These are phyloP conservation scores for Leucocoprinus leucothites DNA, from an alignment of 768 basidiomycete species.

Conservation along the genomic window DNA sequence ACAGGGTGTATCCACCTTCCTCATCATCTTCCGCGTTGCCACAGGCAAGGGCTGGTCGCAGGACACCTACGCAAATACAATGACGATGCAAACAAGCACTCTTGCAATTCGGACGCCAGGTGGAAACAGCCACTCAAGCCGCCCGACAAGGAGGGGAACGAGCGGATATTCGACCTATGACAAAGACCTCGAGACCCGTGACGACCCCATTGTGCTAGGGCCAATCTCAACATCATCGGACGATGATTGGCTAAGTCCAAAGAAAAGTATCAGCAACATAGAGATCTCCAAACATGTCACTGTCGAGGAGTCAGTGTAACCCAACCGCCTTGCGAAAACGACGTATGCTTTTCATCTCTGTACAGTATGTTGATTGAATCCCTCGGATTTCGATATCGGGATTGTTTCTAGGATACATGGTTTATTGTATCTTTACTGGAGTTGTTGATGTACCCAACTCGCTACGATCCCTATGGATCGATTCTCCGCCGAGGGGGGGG, in stretches of 20 bases:
- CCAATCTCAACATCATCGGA: not conserved
- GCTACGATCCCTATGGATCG: too few relatives aligned
- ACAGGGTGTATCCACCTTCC: conserved; percentile 9
- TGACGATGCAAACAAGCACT: not conserved
- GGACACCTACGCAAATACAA: conserved; percentile 1
- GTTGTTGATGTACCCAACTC: too few relatives aligned
- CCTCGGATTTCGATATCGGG: too few relatives aligned
- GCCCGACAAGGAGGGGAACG: too few relatives aligned
- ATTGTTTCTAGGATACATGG: too few relatives aligned
- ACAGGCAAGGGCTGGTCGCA: conserved; percentile 9
- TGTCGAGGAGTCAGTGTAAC: not conserved
- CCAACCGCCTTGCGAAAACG: not conserved
- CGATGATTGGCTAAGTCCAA: not conserved
- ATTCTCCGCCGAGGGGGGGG: too few relatives aligned
- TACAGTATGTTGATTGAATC: not conserved
- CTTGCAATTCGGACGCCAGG: not conserved
- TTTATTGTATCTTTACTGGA: too few relatives aligned
- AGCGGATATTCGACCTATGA: not conserved
- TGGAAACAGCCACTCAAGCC: too few relatives aligned
- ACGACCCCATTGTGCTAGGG: not conserved
- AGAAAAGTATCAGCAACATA: not conserved
- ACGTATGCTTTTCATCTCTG: too few relatives aligned
- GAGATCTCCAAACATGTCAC: not conserved
- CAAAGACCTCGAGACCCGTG: not conserved
- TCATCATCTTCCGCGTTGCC: conserved; percentile 13